Conservation (phyloP, 306 rosid species). For the Adenanthera pavonina region DNA sequence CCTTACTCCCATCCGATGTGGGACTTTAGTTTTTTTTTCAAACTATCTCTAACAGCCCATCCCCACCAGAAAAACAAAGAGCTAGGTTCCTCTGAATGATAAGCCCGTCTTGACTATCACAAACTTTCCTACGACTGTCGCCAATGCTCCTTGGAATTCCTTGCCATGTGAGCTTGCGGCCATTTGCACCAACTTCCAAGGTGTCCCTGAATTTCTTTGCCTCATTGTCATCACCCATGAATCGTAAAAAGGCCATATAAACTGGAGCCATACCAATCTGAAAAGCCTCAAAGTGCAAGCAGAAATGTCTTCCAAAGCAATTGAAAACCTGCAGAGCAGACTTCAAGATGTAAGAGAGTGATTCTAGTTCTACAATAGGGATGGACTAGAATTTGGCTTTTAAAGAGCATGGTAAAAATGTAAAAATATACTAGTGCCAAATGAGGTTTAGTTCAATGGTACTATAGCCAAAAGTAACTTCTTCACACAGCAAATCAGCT, state of each 20-base stretch:
- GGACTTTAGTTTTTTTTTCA: too few species aligned
- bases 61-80: slow-evolving; percentile 89
- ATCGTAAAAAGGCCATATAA: slow-evolving; percentile 90
- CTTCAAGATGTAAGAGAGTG: slow-evolving; percentile 22
- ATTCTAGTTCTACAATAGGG: background rate
- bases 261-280: slow-evolving; percentile 81
- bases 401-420: background rate
- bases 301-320: slow-evolving; percentile 86
- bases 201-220: slow-evolving; percentile 87
- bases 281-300: slow-evolving; percentile 97
- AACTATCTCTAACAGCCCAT: too few species aligned
- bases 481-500: background rate
- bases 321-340: slow-evolving; percentile 70
- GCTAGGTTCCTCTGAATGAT: slow-evolving; percentile 87
- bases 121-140: slow-evolving; percentile 78
- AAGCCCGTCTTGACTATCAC: slow-evolving; percentile 97
- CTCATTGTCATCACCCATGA: slow-evolving; percentile 90
- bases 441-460: background rate
- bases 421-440: background rate
- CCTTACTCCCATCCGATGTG: too few species aligned
- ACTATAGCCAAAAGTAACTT: background rate
- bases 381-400: background rate
- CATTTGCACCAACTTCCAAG: slow-evolving; percentile 89
- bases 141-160: slow-evolving; percentile 96
- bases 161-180: slow-evolving; percentile 92